A percentile compares a stretch with the other conserved stretches of the same genome.
These are phyloP conservation scores for Mallotus nudiflorus DNA, from an alignment of 345 rosid genomes.

Conservation along the genomic window DNA sequence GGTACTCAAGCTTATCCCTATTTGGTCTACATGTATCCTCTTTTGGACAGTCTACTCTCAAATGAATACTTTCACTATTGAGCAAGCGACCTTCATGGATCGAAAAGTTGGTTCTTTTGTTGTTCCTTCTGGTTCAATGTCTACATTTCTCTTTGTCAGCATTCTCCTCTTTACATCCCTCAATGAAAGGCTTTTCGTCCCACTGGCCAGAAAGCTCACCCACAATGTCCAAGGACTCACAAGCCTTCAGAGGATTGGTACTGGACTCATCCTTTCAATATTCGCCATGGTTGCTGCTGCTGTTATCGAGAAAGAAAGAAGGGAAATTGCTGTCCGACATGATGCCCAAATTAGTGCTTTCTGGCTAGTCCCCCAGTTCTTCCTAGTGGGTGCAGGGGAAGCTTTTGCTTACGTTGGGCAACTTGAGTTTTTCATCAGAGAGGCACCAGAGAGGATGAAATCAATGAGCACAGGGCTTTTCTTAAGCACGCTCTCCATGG, in stretches of 20 bases:
- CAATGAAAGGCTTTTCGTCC: conserved; percentile 71
- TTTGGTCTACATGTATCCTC: conserved; percentile 86
- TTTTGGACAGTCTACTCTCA: conserved; percentile 96
- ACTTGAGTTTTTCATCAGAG: conserved; percentile 89
- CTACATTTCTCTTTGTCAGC: conserved; percentile 61
- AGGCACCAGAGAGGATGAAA: conserved; percentile 90
- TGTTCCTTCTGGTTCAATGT: conserved; percentile 68
- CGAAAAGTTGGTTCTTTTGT: conserved; percentile 51
- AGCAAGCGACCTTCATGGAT: conserved; percentile 80
- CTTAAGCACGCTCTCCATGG: conserved; percentile 80
- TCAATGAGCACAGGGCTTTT: conserved; percentile 95
- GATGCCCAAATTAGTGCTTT: conserved; percentile 53
- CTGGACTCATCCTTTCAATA: conserved; percentile 65
- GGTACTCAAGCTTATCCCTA: conserved; percentile 65
- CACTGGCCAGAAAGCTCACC: conserved; percentile 57
- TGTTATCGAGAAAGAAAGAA: conserved; percentile 54
- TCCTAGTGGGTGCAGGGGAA: conserved; percentile 90
- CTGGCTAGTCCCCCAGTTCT: conserved; percentile 78
- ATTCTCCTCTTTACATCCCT: conserved; percentile 85
- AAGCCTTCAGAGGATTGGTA: conserved; percentile 86
- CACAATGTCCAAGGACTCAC: conserved; percentile 64
- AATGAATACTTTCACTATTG: conserved; percentile 86
- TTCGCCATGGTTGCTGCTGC: conserved; percentile 74
- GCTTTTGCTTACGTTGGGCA: conserved; percentile 92
- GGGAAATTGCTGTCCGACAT: conserved; percentile 33